These are phyloP conservation scores for Dictyostelium gargantuum DNA, from an alignment of 208 protist species.

Conservation along the genomic window DNA sequence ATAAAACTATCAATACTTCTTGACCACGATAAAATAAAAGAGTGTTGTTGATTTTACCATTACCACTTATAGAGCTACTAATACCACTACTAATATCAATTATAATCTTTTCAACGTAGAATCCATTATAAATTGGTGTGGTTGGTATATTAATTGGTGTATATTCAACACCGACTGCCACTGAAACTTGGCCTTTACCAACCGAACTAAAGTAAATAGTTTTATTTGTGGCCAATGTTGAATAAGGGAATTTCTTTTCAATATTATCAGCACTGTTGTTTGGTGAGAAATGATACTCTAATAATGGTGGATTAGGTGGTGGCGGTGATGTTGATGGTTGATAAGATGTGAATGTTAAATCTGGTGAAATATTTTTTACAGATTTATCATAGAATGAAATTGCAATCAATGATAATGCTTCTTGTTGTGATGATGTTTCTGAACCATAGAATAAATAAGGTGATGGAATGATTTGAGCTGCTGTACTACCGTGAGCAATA, in stretches of 20 bases:
- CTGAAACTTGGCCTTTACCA: constrained; percentile 10
- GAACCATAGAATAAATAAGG: not conserved
- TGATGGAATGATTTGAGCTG: not conserved
- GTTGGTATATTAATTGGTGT: not conserved
- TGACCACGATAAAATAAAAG: constrained; percentile 3
- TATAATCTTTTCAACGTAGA: constrained; percentile 15
- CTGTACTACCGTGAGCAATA: not conserved
- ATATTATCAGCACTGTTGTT: not conserved
- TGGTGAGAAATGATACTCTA: not conserved
- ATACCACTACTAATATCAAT: not conserved
- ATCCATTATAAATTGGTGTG: not conserved
- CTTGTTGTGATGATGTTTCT: not conserved
- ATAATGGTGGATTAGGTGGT: not conserved
- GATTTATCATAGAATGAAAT: constrained; percentile 17
- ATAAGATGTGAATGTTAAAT: not conserved
- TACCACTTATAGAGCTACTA: not conserved
- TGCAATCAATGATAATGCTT: not conserved
- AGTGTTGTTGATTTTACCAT: too few species aligned
- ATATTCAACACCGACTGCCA: not conserved
- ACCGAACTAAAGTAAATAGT: not conserved
- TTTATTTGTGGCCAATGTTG: not conserved
- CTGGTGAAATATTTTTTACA: not conserved
- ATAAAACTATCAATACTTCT: not conserved
- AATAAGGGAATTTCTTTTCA: not conserved
- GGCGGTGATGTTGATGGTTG: not conserved